Base-by-base conservation (phyloP, 2,329 filamentous ascomycete genomes). In the Trichoderma simmonsii region DNA sequence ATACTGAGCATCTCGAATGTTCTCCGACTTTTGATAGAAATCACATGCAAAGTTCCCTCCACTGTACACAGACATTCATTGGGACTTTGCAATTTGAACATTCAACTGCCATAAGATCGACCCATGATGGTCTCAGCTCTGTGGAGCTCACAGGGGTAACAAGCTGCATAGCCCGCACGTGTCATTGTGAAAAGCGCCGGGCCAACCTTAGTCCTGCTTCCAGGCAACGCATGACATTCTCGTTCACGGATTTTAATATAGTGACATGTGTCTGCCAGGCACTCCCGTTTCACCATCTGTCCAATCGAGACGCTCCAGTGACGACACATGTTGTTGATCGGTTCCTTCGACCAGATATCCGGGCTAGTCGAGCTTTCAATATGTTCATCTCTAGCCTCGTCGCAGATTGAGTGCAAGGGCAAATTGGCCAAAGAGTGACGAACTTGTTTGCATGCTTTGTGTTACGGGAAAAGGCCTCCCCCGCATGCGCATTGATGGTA, bases 241-340 rank as follows among this genome's bases (percentile, higher is more conserved):
- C 66, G 6, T 26, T 26, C 36, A 14, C 66, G 12, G 36, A 26
- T 36, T 11, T 61, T n/a, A 34, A 34, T 69, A 36, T 34, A 36
- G 66, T 30, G n/a, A 15, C 54, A 68, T 61, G 66, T 28, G 32
- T 34, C 67, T 24, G 67, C 67, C 67, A 70, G 67, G 67, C 67
- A 70, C 67, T 70, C 39, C 57, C 57, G 57, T 36, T 34, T 39
- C 39, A 61, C 21, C 8, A 14, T 54, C 24, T 28, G 57, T 70
- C 67, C 67, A 70, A 70, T 70, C 21, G 39, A 39, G 59, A 14
- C 39, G 67, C 59, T 54, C 30, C 54, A 14, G 57, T 70, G 67
- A 70, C 67, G 67, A 54, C 67, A 70, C 67, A 70, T 62, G 34
- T 54, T 54, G 32, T 70, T 39, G 67, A 36, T 54, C 67, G 26